A percentile compares a stretch with the other conserved stretches of the same genome.
These are phyloP conservation scores for Raffaelea albimanens DNA, from an alignment of 2,329 filamentous ascomycete species.

Conservation along the genomic window DNA sequence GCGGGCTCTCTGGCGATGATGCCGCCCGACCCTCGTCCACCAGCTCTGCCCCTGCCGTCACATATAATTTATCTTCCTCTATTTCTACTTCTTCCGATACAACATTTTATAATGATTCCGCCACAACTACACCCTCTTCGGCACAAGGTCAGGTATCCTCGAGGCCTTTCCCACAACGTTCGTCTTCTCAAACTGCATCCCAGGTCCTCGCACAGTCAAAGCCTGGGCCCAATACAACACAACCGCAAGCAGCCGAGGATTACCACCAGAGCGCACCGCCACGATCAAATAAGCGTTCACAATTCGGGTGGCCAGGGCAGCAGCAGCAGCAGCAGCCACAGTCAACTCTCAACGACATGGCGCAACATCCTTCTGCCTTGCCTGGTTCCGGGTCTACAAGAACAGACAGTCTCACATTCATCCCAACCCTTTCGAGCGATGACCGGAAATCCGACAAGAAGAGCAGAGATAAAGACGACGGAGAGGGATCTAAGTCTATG, in stretches of 20 bases:
- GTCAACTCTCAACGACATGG: slow-evolving; percentile 45
- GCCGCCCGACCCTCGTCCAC: too few relatives aligned
- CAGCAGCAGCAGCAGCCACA: background rate
- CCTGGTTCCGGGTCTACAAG: slow-evolving; percentile 57
- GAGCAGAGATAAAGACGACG: slow-evolving; percentile 58
- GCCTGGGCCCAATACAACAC: background rate
- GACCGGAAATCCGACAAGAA: slow-evolving; percentile 69
- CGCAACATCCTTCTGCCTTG: slow-evolving; percentile 56
- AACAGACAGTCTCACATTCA: slow-evolving; percentile 71
- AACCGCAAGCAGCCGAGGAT: slow-evolving; percentile 7
- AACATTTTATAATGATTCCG: too few relatives aligned
- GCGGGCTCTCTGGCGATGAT: too few relatives aligned
- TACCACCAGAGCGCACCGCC: slow-evolving; percentile 17
- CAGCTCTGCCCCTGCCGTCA: too few relatives aligned
- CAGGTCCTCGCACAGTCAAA: slow-evolving; percentile 22
- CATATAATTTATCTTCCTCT: too few relatives aligned
- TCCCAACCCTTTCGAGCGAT: slow-evolving; percentile 60
- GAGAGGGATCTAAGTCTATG: slow-evolving; percentile 62
- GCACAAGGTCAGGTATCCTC: slow-evolving; percentile 4
- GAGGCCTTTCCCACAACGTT: slow-evolving; percentile 40
- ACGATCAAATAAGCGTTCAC: slow-evolving; percentile 21
- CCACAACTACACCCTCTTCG: too few relatives aligned
- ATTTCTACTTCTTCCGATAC: too few relatives aligned
- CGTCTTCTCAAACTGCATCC: slow-evolving; percentile 42
- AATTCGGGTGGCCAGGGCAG: slow-evolving; percentile 2